phyloP scores from a whole-genome alignment of 345 rosid species.

The Syzygium jambos region DNA sequence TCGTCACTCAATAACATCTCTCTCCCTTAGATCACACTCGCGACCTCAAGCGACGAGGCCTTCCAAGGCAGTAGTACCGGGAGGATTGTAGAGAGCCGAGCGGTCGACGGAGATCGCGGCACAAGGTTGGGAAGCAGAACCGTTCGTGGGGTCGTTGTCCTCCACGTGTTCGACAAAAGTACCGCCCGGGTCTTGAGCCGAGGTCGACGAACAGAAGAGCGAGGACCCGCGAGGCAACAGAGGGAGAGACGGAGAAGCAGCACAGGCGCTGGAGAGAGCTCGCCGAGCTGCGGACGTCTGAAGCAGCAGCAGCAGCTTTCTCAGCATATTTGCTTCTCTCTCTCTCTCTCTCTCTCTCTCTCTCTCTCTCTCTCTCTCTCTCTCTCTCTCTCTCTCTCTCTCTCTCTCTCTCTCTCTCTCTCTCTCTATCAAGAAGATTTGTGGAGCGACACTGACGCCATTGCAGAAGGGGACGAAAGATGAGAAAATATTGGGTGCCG shows the following conservation, averaged over 20 bases:
- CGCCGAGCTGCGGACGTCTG: constrained; percentile 27
- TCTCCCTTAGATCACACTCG: neutral
- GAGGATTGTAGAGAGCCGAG: constrained; percentile 47
- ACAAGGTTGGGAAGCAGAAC: constrained; percentile 10
- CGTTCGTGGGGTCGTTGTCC: neutral
- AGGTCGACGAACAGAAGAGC: constrained; percentile 20
- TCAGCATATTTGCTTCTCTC: constrained; percentile 27
- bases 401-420: no score
- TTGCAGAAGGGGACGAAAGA: neutral
- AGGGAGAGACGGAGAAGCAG: constrained; percentile 7
- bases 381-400: no score
- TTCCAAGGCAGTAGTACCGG: constrained; percentile 30
- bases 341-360: neutral
- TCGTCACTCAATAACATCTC: neutral
- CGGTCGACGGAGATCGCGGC: constrained; percentile 67
- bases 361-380: no score
- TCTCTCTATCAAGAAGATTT: neutral
- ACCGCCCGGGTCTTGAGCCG: constrained; percentile 18
- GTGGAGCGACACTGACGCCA: neutral
- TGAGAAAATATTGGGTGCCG: no score
- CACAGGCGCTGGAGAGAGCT: constrained; percentile 9
- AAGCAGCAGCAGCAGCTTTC: constrained; percentile 28
- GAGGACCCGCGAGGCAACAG: constrained; percentile 11
- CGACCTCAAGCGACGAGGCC: neutral
- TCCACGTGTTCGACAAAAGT: constrained; percentile 39